Base-by-base conservation (phyloP, 176 grass and related monocot species). In the Avena eriantha region DNA sequence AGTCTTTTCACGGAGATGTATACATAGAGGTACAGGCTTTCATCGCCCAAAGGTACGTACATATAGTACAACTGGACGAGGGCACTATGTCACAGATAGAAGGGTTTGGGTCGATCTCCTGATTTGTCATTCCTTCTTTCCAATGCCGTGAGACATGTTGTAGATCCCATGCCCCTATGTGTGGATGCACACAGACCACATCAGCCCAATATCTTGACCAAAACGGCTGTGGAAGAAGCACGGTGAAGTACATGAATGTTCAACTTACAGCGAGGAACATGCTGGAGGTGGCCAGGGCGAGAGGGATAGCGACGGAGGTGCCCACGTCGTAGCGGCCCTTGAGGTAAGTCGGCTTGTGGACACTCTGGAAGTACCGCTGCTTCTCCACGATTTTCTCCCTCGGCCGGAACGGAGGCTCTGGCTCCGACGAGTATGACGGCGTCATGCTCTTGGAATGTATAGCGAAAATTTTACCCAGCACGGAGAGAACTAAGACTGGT, bases 381-480 rank as follows among this genome's bases (percentile, higher is more conserved):
- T 90, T 90, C 89, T 93, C 82, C 68, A 71, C 1, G n/a, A 97
- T 59, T 85, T 87, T 95, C 85, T 97, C 93, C 55, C 95, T 89
- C 5, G 95, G 82, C 56, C 81, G 61, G 74, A 95, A 97, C 59
- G 95, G 95, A 11, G 75, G 75, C 79, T 95, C 95, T 48, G 92
- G 84, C 84, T 54, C 80, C 66, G 80, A 0, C 43, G 83, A 80
- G 18, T 24, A 1, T 14, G 80, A 59, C 29, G 78, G 17, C 72
- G 73, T 10, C 61, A 86, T 58, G 45, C 29, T 51, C 19, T 43
- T 7, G 5, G 41, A 43, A 43, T 43, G 5, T 43, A 4, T 35
- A 35, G 34, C 34, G 34, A 35, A 35, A 35, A 35, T 35, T 35
- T 35, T 35, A 35, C 34, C 34, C 34, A 35, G 4, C 34, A n/a